Conservation (phyloP, 345 rosid species). For the Toxicodendron radicans region DNA sequence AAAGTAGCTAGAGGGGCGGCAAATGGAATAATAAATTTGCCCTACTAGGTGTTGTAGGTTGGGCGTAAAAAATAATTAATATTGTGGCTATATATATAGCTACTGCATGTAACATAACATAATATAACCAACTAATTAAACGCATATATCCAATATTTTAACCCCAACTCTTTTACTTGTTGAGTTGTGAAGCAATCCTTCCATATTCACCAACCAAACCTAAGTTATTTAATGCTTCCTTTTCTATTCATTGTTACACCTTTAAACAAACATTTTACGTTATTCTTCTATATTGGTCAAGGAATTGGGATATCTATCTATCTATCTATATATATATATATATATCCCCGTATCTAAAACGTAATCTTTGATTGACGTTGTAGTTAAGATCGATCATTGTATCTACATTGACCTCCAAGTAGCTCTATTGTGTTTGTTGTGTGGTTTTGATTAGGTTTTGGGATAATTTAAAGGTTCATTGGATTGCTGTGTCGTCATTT, state of each 20-base stretch:
- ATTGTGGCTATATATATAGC: not conserved
- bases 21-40: not conserved
- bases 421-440: not conserved
- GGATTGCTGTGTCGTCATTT: not conserved
- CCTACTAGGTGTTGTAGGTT: slow-evolving; percentile 4
- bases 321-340: no score
- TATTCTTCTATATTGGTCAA: no score
- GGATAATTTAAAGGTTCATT: no score
- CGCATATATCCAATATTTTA: not conserved
- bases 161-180: not conserved
- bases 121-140: not conserved
- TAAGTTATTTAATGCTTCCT: not conserved
- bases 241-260: no score
- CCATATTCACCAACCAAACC: not conserved
- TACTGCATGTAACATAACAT: not conserved
- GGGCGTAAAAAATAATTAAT: no score
- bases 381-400: not conserved
- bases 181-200: slow-evolving; percentile 2
- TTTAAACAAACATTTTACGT: no score
- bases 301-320: no score
- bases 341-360: not conserved
- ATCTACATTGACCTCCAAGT: slow-evolving; percentile 7
- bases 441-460: no score
- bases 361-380: slow-evolving; percentile 9
- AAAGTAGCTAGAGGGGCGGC: slow-evolving; percentile 1